phyloP scores from a whole-genome alignment of 306 rosid species.

The Prunus fruticosa region DNA sequence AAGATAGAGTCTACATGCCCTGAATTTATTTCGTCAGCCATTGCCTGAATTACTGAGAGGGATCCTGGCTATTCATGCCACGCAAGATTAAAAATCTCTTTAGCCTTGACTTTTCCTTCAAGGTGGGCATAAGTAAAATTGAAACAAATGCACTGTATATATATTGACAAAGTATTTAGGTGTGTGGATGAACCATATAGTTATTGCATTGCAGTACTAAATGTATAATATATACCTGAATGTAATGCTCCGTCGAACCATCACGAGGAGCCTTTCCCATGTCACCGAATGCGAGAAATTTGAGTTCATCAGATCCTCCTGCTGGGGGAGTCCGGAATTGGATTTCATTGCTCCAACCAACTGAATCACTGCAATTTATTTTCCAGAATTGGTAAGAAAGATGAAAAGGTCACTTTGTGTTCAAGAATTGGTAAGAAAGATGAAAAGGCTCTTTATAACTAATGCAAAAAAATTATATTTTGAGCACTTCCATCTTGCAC shows the following conservation, averaged over 20 bases:
- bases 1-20: constrained; percentile 54
- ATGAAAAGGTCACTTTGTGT: background rate
- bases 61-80: constrained; percentile 71
- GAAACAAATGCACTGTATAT: too few species aligned
- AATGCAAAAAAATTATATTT: background rate
- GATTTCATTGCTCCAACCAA: constrained; percentile 72
- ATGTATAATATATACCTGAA: constrained; percentile 54
- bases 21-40: constrained; percentile 43
- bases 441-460: background rate
- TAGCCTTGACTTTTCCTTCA: background rate
- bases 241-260: constrained; percentile 70
- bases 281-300: constrained; percentile 71
- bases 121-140: too few species aligned
- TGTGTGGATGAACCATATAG: too few species aligned
- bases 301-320: constrained; percentile 65
- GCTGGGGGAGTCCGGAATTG: constrained; percentile 72
- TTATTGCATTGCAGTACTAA: background rate
- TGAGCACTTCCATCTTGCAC: background rate
- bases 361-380: constrained; percentile 41
- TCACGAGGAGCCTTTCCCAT: constrained; percentile 96
- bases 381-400: background rate
- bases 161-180: too few species aligned
- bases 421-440: background rate
- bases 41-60: constrained; percentile 60
- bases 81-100: background rate